Conservation (phyloP, 129 eudicot species). For the Scalesia atractyloides region DNA sequence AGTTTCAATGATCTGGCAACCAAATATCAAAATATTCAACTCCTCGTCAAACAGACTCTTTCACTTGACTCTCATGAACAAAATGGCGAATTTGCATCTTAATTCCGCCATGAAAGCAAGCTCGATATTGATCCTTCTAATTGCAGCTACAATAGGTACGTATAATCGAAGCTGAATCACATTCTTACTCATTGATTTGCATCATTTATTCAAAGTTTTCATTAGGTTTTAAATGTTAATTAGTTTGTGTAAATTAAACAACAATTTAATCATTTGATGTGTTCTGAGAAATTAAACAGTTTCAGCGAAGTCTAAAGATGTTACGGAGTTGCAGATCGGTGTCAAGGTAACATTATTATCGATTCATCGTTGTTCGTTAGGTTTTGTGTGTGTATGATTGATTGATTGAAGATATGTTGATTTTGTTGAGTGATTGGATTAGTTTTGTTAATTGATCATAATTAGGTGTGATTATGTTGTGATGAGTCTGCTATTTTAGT, state of each 20-base stretch:
- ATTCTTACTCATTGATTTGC: not conserved
- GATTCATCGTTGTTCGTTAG: not conserved
- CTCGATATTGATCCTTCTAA: conserved; percentile 40
- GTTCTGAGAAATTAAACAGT: conserved; percentile 39
- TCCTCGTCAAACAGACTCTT: no score
- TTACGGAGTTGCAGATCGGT: conserved; percentile 88
- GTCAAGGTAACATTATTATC: conserved; percentile 57
- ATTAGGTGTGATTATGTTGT: not conserved
- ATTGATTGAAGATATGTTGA: not conserved
- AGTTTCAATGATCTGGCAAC: conserved; percentile 3
- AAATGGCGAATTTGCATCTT: conserved; percentile 29
- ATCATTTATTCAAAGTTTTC: not conserved
- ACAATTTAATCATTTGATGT: conserved; percentile 19
- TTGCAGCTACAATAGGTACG: conserved; percentile 48
- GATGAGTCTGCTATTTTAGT: conserved; percentile 1
- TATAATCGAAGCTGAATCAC: conserved; percentile 3
- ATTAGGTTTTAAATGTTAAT: not conserved
- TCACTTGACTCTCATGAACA: conserved; percentile 8
- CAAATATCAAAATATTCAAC: no score
- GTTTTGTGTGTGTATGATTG: conserved; percentile 1
- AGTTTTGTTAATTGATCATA: conserved; percentile 4
- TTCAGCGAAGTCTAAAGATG: conserved; percentile 79
- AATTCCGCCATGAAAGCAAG: conserved; percentile 20
- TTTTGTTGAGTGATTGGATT: not conserved
- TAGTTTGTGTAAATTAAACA: conserved; percentile 16